These are phyloP conservation scores for Oryza meyeriana DNA, from an alignment of 176 grass and related monocot genomes.

Conservation along the genomic window DNA sequence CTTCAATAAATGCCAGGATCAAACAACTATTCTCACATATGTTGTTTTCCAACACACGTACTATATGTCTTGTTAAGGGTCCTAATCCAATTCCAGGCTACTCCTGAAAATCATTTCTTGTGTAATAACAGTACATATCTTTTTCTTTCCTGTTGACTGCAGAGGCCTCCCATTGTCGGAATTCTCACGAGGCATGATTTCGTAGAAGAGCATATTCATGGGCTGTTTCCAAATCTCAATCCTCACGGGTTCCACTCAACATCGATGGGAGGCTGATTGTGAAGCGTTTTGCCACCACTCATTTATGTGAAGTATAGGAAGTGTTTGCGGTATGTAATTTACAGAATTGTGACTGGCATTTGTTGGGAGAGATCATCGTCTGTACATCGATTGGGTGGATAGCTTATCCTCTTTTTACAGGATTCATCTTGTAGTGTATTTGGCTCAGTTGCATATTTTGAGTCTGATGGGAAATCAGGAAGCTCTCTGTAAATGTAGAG, in stretches of 20 bases:
- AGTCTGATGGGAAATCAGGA: not conserved
- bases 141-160: constrained; percentile 38
- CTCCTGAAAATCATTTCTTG: not conserved
- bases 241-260: constrained; percentile 34
- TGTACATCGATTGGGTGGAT: constrained; percentile 14
- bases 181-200: constrained; percentile 94
- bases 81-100: not conserved
- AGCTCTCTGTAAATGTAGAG: constrained; percentile 6
- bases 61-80: not conserved
- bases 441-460: not conserved
- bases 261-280: constrained; percentile 35
- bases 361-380: not conserved
- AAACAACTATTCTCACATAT: not conserved
- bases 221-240: constrained; percentile 56
- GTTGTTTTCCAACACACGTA: not conserved
- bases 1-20: not conserved
- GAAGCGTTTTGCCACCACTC: not conserved
- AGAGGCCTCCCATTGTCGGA: constrained; percentile 83
- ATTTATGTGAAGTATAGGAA: not conserved
- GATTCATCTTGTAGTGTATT: not conserved
- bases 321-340: not conserved
- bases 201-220: constrained; percentile 70
- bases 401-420: constrained; percentile 22
- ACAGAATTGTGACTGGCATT: not conserved
- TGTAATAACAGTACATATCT: not conserved